Base-by-base conservation (phyloP, 805 yeast species). In the Kodamaea restingae region DNA sequence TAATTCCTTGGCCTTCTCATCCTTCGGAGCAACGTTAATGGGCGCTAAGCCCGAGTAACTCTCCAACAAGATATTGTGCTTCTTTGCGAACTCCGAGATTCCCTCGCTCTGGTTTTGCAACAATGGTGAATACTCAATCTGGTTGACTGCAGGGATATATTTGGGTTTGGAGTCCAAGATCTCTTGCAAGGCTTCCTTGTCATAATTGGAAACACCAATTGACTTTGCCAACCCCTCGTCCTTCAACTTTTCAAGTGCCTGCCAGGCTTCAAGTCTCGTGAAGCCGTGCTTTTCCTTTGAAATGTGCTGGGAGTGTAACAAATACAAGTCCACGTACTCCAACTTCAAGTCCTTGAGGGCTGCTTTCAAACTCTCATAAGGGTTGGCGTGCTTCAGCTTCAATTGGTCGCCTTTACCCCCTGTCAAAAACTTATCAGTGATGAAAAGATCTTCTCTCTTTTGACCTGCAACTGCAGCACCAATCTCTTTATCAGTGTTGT, bases 101-200 rank as follows among this genome's bases (percentile, higher is more conserved):
- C 78, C 80, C 43, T 85, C 73, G 24, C 74, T 71, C 43, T 74
- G 74, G 68, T 85, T 95, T 45, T 84, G 85, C 57, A 88, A 71
- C 71, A 87, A 86, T 45, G 96, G 96, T 60, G 88, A 95, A 61
- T 86, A 93, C 70, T 87, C 96, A 49, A 88, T 83, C 66, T 87
- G 95, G 52, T 87, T 73, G 40, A 83, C 84, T 34, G 80, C 84
- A 32, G 95, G 95, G 46, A 71, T 76, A 58, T 37, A 85, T 77
- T 53, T 70, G 75, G 46, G 82, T 78, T 37, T 37, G 43, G 79
- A 77, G 58, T 87, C 76, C 41, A 84, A 64, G 50, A 85, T 67
- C 53, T 88, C 95, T 51, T 75, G 78, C 50, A 87, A 63, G 47
- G 80, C 61, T 26, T 76, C 69, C 46, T 88, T 90, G 43, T 72